phyloP scores from a whole-genome alignment of 2,329 filamentous ascomycete genomes.

The Dothideomycetes sp. region DNA sequence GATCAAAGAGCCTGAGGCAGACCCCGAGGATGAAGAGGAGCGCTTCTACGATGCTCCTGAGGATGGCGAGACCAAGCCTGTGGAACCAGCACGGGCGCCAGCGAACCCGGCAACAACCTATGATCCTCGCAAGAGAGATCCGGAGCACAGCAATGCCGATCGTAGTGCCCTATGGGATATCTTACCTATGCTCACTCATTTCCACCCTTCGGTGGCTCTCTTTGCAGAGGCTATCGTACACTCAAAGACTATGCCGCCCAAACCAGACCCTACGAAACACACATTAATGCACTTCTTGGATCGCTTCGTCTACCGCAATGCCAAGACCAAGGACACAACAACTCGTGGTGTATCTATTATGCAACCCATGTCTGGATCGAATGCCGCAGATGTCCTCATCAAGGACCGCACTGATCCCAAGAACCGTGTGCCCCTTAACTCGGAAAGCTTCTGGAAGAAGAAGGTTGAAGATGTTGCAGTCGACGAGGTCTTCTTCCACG shows the following conservation, averaged over 20 bases:
- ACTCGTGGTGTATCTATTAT: slow-evolving; percentile 84
- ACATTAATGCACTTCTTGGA: slow-evolving; percentile 93
- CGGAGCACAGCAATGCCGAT: slow-evolving; percentile 88
- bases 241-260: slow-evolving; percentile 64
- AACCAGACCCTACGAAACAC: slow-evolving; percentile 83
- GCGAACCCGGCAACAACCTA: slow-evolving; percentile 42
- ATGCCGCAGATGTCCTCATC: slow-evolving; percentile 52
- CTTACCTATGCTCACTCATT: slow-evolving; percentile 70
- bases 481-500: slow-evolving; percentile 96
- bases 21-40: slow-evolving; percentile 63
- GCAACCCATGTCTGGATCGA: slow-evolving; percentile 72
- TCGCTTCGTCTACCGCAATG: slow-evolving; percentile 95
- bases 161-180: slow-evolving; percentile 89
- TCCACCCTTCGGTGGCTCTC: slow-evolving; percentile 84
- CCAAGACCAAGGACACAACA: slow-evolving; percentile 57
- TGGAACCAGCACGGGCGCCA: slow-evolving; percentile 11
- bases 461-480: slow-evolving; percentile 77
- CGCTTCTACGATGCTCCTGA: slow-evolving; percentile 58
- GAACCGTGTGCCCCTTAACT: slow-evolving; percentile 63
- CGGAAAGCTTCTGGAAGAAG: slow-evolving; percentile 83
- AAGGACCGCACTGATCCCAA: slow-evolving; percentile 50
- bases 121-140: slow-evolving; percentile 83
- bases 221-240: slow-evolving; percentile 66
- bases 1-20: slow-evolving; percentile 69
- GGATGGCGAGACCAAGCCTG: slow-evolving; percentile 36